Percentiles rank a stretch among this genome's conserved stretches.
Conservation (phyloP, 2,329 filamentous ascomycete genomes). For the Neofusicoccum umdonicola region DNA sequence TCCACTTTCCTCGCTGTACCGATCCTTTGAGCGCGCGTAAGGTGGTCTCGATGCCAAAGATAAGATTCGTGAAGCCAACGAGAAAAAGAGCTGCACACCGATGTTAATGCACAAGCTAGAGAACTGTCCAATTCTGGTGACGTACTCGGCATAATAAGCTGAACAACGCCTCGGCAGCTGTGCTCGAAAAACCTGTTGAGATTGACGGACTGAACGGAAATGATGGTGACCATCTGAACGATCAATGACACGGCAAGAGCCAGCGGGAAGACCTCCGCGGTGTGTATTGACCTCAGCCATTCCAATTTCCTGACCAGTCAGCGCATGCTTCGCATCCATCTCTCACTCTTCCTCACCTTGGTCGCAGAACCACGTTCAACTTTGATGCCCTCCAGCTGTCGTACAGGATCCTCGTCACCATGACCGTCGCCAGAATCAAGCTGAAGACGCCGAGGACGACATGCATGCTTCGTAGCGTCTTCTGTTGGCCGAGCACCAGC, state of each 20-base stretch:
- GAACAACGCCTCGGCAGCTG: constrained; percentile 34
- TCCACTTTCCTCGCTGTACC: constrained; percentile 59
- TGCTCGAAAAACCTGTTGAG: constrained; percentile 37
- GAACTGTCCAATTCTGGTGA: neutral
- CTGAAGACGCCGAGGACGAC: constrained; percentile 39
- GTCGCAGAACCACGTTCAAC: constrained; percentile 30
- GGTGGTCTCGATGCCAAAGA: constrained; percentile 63
- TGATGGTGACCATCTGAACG: constrained; percentile 38
- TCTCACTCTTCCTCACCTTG: constrained; percentile 27
- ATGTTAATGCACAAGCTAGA: neutral
- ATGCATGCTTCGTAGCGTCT: constrained; percentile 39
- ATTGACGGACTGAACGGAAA: constrained; percentile 38
- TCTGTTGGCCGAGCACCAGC: constrained; percentile 37
- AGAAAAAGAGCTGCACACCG: constrained; percentile 59
- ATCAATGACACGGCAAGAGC: constrained; percentile 37
- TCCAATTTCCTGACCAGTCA: constrained; percentile 30
- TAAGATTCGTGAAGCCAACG: constrained; percentile 62
- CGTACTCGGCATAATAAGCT: constrained; percentile 40
- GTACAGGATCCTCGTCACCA: constrained; percentile 36
- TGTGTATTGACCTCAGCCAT: constrained; percentile 37
- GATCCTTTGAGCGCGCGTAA: constrained; percentile 54
- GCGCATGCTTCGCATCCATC: neutral
- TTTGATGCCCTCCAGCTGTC: constrained; percentile 37
- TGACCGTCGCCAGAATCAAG: constrained; percentile 34
- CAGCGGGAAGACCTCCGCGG: constrained; percentile 41